Conservation (phyloP, 2,329 filamentous ascomycete species). For the Penicillium polonicum region DNA sequence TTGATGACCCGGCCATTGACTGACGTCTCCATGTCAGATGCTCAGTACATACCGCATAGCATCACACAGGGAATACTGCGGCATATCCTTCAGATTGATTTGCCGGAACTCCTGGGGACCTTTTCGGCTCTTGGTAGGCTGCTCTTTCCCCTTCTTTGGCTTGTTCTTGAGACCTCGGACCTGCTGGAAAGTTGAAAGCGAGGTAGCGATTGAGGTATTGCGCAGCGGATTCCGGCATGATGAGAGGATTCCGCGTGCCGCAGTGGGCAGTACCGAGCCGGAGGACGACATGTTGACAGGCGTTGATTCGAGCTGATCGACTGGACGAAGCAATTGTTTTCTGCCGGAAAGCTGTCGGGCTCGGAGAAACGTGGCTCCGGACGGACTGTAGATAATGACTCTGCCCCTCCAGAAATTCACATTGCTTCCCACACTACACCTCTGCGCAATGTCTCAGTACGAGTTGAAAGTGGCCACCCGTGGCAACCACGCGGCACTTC, state of each 20-base stretch:
- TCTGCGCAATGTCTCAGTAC: conserved; percentile 32
- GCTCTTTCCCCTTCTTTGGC: conserved; percentile 50
- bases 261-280: conserved; percentile 34
- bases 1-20: neutral
- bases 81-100: conserved; percentile 61
- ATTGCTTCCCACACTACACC: conserved; percentile 2
- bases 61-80: conserved; percentile 81
- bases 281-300: conserved; percentile 36
- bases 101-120: conserved; percentile 64
- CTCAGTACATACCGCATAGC: conserved; percentile 68
- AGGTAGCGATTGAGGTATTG: conserved; percentile 31
- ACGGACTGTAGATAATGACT: conserved; percentile 20
- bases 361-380: conserved; percentile 37
- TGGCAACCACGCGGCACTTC: conserved; percentile 41
- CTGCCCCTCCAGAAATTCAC: conserved; percentile 27
- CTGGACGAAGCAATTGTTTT: conserved; percentile 33
- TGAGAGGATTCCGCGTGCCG: conserved; percentile 35
- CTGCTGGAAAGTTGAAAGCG: conserved; percentile 35
- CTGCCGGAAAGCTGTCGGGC: conserved; percentile 31
- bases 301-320: conserved; percentile 14
- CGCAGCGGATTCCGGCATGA: conserved; percentile 34
- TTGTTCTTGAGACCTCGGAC: conserved; percentile 39
- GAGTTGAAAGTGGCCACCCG: conserved; percentile 40
- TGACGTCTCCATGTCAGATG: neutral
- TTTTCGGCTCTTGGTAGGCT: conserved; percentile 63